A percentile compares a stretch with the other conserved stretches of the same genome.
Evolutionary conservation across 164 flowering plant genomes (phyloP).

Genomic region (Paratinospora sagittata): DNA sequence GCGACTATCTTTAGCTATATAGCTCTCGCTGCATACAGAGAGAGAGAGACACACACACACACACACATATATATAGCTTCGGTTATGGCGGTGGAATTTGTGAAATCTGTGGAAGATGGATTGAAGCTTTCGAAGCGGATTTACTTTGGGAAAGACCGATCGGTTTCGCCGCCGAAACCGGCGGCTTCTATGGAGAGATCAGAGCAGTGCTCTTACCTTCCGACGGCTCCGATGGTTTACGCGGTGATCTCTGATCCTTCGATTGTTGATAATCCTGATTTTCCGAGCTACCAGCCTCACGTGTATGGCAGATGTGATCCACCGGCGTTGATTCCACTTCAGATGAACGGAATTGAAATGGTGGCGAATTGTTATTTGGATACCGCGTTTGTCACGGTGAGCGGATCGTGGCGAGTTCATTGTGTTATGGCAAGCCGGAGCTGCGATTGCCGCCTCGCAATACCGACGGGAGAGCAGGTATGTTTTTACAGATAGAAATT

Average conservation of each 20-base stretch:
- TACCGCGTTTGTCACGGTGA: slow-evolving; percentile 51
- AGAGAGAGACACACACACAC: too few relatives aligned
- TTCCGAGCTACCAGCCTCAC: slow-evolving; percentile 67
- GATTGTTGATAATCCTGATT: slow-evolving; percentile 56
- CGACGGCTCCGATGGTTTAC: slow-evolving; percentile 78
- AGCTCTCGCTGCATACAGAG: too few relatives aligned
- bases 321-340: slow-evolving; percentile 86
- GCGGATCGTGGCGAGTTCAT: slow-evolving; percentile 84
- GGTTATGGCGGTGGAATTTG: slow-evolving; percentile 57
- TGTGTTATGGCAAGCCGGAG: slow-evolving; percentile 37
- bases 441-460: slow-evolving; percentile 7
- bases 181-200: slow-evolving; percentile 44
- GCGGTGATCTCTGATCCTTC: slow-evolving; percentile 49
- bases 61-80: too few relatives aligned
- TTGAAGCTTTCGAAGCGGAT: slow-evolving; percentile 62
- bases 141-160: slow-evolving; percentile 60
- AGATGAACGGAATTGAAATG: slow-evolving; percentile 59
- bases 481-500: neutral
- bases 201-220: slow-evolving; percentile 29
- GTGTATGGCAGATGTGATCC: slow-evolving; percentile 89
- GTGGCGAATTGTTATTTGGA: slow-evolving; percentile 55
- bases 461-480: slow-evolving; percentile 10
- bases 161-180: slow-evolving; percentile 45
- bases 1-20: too few relatives aligned
- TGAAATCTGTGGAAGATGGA: slow-evolving; percentile 67